These are phyloP conservation scores for Kluyveromyces sp. DNA, from an alignment of 1,139 yeast species.

Conservation along the genomic window DNA sequence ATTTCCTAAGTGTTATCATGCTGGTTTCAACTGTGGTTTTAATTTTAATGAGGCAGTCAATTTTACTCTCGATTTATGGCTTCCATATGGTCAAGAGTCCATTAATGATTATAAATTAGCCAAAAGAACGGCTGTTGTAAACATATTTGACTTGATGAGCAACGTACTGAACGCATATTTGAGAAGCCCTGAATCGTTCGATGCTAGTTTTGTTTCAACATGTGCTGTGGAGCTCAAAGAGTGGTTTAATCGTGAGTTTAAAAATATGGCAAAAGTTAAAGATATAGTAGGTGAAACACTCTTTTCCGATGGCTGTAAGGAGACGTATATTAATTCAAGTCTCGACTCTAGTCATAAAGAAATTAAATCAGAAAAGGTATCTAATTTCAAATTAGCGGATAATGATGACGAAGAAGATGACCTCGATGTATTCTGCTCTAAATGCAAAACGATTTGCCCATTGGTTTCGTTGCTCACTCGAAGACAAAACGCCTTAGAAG, in stretches of 20 bases:
- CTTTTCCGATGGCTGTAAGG: neutral
- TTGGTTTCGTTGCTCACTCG: constrained; percentile 23
- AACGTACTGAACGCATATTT: constrained; percentile 17
- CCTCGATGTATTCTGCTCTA: constrained; percentile 26
- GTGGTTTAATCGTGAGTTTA: constrained; percentile 14
- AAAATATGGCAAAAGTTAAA: constrained; percentile 11
- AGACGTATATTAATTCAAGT: neutral
- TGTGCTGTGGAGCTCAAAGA: constrained; percentile 17
- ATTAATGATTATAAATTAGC: constrained; percentile 44
- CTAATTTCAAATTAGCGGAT: neutral
- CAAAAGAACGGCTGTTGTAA: constrained; percentile 33
- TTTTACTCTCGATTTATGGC: constrained; percentile 65
- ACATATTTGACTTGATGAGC: constrained; percentile 32
- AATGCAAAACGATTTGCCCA: constrained; percentile 33
- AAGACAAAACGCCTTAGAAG: constrained; percentile 6
- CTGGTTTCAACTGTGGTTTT: constrained; percentile 73
- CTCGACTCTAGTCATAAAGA: neutral
- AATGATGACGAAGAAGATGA: constrained; percentile 19
- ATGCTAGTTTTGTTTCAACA: constrained; percentile 18
- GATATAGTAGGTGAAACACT: constrained; percentile 4
- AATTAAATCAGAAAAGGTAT: neutral
- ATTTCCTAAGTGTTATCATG: constrained; percentile 71
- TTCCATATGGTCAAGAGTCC: constrained; percentile 54
- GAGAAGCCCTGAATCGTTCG: constrained; percentile 6
- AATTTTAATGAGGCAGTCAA: constrained; percentile 78